Conservation (phyloP, 306 rosid genomes). For the Vigna unguiculata region DNA sequence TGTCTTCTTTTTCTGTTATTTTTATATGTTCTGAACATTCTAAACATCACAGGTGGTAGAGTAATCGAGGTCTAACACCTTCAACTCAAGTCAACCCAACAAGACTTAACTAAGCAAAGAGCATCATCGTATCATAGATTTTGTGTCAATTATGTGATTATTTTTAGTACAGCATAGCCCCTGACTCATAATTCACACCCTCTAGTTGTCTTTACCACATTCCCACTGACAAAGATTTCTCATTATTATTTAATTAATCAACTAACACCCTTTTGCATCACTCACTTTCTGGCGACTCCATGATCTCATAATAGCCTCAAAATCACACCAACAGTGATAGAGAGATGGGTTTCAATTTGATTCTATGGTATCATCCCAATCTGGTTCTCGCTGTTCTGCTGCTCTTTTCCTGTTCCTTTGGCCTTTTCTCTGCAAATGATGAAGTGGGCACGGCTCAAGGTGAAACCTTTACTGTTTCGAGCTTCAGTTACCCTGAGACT, state of each 20-base stretch:
- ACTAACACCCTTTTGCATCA: constrained; percentile 29
- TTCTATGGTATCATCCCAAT: constrained; percentile 44
- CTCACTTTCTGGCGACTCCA: constrained; percentile 27
- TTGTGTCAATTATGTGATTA: constrained; percentile 7
- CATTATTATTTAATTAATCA: constrained; percentile 17
- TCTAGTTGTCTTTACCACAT: constrained; percentile 4
- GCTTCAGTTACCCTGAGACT: constrained; percentile 71
- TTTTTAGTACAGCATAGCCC: not conserved
- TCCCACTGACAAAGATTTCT: constrained; percentile 5
- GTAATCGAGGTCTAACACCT: not conserved
- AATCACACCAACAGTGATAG: not conserved
- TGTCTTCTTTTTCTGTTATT: not conserved
- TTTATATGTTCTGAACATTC: not conserved
- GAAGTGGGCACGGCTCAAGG: constrained; percentile 50
- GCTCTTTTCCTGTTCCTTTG: constrained; percentile 48
- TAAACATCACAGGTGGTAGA: not conserved
- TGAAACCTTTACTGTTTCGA: constrained; percentile 73
- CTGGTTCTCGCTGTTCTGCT: constrained; percentile 51
- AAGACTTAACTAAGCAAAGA: not conserved
- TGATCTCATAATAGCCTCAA: constrained; percentile 42
- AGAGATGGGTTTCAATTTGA: constrained; percentile 59
- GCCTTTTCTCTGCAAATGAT: constrained; percentile 47
- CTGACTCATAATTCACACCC: constrained; percentile 3
- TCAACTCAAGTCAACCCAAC: constrained; percentile 22
- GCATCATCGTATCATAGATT: constrained; percentile 12